Conservation (phyloP, 139 green algal genomes). For the Monoraphidium neglectum region DNA sequence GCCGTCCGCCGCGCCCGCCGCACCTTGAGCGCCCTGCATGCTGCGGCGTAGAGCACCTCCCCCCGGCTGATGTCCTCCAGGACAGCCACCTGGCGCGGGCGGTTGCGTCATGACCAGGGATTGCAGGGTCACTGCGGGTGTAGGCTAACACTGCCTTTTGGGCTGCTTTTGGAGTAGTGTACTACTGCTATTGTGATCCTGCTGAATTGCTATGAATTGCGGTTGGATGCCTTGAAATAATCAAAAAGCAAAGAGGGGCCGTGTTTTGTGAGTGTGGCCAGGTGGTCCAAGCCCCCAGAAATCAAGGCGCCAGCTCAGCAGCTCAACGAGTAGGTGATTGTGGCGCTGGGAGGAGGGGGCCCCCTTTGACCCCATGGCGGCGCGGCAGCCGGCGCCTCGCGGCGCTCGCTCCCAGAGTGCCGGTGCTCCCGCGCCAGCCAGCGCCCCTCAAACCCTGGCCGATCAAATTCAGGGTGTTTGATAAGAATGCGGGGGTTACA, state of each 20-base stretch:
- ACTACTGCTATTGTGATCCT: too few relatives aligned
- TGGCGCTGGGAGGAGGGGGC: too few relatives aligned
- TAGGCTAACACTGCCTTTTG: neutral
- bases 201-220: too few relatives aligned
- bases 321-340: too few relatives aligned
- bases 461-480: slow-evolving; percentile 24
- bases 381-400: neutral
- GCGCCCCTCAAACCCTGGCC: neutral
- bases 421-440: neutral
- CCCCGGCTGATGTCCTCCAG: slow-evolving; percentile 41
- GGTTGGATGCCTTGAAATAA: too few relatives aligned
- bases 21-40: slow-evolving; percentile 10
- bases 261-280: too few relatives aligned
- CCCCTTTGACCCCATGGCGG: slow-evolving; percentile 6
- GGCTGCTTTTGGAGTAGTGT: too few relatives aligned
- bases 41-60: slow-evolving; percentile 53
- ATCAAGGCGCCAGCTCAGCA: too few relatives aligned
- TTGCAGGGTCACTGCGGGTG: neutral
- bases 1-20: neutral
- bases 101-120: neutral
- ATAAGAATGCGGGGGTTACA: slow-evolving; percentile 38
- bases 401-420: neutral
- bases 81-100: slow-evolving; percentile 7
- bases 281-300: too few relatives aligned
- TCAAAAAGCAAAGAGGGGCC: too few relatives aligned